Conservation (phyloP, 2,329 filamentous ascomycete genomes). For the Ophiostoma triangulosporum region DNA sequence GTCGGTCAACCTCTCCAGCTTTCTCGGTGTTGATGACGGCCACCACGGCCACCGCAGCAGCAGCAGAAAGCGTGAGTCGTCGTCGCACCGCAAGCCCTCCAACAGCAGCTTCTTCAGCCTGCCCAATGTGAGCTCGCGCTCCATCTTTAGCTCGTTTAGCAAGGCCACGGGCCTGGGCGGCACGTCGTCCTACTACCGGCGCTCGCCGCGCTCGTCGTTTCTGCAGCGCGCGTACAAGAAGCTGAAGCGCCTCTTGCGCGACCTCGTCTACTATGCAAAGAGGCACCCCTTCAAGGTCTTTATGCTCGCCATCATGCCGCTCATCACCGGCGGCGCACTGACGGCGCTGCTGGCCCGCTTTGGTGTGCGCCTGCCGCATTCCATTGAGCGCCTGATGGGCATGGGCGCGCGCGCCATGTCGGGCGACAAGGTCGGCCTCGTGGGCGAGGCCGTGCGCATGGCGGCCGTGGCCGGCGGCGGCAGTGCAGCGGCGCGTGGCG, state of each 20-base stretch:
- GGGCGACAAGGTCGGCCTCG: constrained; percentile 34
- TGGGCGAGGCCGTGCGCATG: constrained; percentile 43
- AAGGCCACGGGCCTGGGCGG: constrained; percentile 8
- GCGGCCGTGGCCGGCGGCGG: constrained; percentile 23
- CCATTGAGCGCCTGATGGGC: constrained; percentile 45
- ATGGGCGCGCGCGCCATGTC: constrained; percentile 35
- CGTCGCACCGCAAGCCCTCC: constrained; percentile 7
- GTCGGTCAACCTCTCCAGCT: constrained; percentile 7
- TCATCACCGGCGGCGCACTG: constrained; percentile 72
- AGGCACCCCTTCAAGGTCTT: constrained; percentile 79
- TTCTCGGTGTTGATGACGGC: constrained; percentile 14
- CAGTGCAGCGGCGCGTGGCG: constrained; percentile 12
- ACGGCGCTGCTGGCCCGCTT: constrained; percentile 65
- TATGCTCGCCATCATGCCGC: constrained; percentile 72
- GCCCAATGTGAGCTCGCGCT: constrained; percentile 29
- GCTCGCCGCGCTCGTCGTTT: constrained; percentile 70
- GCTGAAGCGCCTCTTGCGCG: constrained; percentile 64
- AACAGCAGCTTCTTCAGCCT: constrained; percentile 32
- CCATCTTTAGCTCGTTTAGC: constrained; percentile 28
- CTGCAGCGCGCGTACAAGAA: constrained; percentile 59
- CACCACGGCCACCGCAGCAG: constrained; percentile 27
- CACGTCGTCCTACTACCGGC: constrained; percentile 55
- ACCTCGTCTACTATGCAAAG: constrained; percentile 70
- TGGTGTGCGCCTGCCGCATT: constrained; percentile 60
- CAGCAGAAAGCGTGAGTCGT: constrained; percentile 2